phyloP scores from a whole-genome alignment of 768 basidiomycete species.

The Pulveroboletus sp. region DNA sequence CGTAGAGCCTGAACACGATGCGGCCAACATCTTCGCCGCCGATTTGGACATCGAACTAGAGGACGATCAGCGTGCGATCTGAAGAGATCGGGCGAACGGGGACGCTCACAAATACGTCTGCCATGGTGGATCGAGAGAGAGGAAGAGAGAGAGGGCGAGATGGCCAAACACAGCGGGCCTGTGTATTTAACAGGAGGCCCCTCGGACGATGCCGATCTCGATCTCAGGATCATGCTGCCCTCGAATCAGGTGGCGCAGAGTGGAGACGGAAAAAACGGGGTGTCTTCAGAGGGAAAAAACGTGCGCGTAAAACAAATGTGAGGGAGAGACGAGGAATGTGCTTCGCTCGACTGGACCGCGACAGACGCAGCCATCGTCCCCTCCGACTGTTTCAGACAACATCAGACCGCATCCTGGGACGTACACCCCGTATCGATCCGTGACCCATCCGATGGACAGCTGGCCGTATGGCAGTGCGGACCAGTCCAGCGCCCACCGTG shows the following conservation, averaged over 20 bases:
- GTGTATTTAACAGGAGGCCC: constrained; percentile 5
- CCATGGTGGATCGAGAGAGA: constrained; percentile 14
- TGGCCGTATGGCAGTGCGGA: too few relatives aligned
- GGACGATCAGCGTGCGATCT: background rate
- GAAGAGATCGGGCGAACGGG: background rate
- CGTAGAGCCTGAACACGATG: constrained; percentile 83
- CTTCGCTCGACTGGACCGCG: too few relatives aligned
- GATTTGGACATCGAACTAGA: constrained; percentile 65
- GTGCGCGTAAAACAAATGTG: background rate
- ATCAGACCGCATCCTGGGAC: too few relatives aligned
- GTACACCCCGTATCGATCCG: too few relatives aligned
- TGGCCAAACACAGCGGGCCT: background rate
- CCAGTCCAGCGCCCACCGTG: too few relatives aligned
- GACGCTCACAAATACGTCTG: constrained; percentile 19
- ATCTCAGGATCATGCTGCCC: constrained; percentile 4
- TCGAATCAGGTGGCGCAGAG: background rate
- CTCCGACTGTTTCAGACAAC: too few relatives aligned
- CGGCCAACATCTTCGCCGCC: constrained; percentile 39
- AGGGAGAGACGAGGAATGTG: background rate
- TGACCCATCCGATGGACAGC: too few relatives aligned
- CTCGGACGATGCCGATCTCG: constrained; percentile 13
- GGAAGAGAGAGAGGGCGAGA: background rate
- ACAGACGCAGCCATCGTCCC: too few relatives aligned
- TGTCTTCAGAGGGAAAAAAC: background rate
- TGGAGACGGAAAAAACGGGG: background rate